Percentiles rank a stretch among this genome's conserved stretches.
Evolutionary conservation across 345 rosid genomes (phyloP).

Genomic region (Eutrema yunnanense): DNA sequence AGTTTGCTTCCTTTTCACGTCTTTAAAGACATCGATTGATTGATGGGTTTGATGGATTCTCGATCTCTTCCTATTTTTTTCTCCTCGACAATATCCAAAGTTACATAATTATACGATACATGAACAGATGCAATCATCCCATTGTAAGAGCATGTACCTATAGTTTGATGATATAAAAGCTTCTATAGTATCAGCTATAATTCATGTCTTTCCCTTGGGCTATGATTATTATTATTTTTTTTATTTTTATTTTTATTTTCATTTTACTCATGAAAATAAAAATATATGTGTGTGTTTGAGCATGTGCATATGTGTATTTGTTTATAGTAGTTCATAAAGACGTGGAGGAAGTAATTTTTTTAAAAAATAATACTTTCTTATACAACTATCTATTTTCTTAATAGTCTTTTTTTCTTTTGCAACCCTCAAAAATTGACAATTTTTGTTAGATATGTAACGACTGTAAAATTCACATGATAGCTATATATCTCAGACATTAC

Average conservation of each 20-base stretch:
- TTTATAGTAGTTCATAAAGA: neutral
- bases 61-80: constrained; percentile 27
- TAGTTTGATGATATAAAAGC: neutral
- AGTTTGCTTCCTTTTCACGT: constrained; percentile 63
- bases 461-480: neutral
- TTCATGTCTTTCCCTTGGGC: neutral
- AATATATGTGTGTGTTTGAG: no score
- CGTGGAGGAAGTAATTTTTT: neutral
- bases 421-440: no score
- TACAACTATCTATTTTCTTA: neutral
- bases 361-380: neutral
- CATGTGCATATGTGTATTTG: neutral
- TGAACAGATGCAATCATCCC: neutral
- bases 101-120: neutral
- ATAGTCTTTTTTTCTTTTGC: neutral
- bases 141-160: neutral
- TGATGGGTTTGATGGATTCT: constrained; percentile 39
- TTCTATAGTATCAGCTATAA: neutral
- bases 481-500: neutral
- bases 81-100: constrained; percentile 5
- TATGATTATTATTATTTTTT: neutral
- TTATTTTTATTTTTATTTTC: neutral
- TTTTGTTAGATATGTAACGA: neutral
- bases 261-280: neutral
- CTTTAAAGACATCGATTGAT: constrained; percentile 35